A percentile compares a stretch with the other conserved stretches of the same genome.
These are phyloP conservation scores for Choiromyces venosus DNA, from an alignment of 495 filamentous ascomycete species.

Conservation along the genomic window DNA sequence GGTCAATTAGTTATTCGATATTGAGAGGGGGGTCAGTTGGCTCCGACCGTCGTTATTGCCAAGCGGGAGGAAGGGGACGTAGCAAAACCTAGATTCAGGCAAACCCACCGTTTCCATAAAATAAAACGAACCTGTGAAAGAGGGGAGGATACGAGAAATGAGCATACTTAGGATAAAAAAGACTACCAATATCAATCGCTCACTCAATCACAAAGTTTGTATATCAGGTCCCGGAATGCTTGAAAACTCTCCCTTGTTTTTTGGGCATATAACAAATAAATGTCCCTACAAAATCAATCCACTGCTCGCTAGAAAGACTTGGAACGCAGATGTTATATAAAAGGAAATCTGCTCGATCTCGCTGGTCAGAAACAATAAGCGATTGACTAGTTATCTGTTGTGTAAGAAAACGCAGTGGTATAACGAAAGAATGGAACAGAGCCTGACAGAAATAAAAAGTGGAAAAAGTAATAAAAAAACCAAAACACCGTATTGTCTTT, in stretches of 20 bases:
- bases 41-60: background rate
- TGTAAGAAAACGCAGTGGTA: background rate
- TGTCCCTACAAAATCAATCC: background rate
- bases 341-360: background rate
- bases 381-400: background rate
- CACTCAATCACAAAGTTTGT: background rate
- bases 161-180: slow-evolving; percentile 2
- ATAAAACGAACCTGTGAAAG: background rate
- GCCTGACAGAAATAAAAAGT: background rate
- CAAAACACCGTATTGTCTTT: background rate
- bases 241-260: background rate
- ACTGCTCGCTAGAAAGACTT: background rate
- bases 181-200: background rate
- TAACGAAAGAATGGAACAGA: background rate
- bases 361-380: slow-evolving; percentile 1
- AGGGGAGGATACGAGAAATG: background rate
- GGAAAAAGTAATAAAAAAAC: background rate
- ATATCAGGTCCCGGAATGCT: background rate
- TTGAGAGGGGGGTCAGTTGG: background rate
- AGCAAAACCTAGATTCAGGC: background rate
- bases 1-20: background rate
- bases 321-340: slow-evolving; percentile 2
- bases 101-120: background rate
- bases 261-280: background rate
- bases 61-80: background rate